These are phyloP conservation scores for Infundibulicybe gibba DNA, from an alignment of 768 basidiomycete species.

Conservation along the genomic window DNA sequence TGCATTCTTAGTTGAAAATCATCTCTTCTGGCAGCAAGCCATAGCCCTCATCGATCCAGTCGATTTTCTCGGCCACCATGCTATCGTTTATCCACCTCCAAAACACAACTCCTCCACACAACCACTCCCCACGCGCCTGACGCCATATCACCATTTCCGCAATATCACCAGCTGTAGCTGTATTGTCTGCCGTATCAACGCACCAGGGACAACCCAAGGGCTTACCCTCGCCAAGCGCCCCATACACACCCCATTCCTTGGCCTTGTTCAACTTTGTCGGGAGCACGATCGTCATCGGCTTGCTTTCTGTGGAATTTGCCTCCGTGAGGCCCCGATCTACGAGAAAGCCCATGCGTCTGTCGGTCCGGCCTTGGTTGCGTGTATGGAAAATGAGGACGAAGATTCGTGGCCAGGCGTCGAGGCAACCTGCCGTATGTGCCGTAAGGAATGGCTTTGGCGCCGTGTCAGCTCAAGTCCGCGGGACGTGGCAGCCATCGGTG, in stretches of 20 bases:
- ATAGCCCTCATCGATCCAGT: conserved; percentile 58
- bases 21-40: conserved; percentile 70
- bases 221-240: conserved; percentile 48
- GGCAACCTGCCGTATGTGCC: conserved; percentile 66
- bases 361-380: conserved; percentile 33
- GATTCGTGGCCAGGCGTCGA: conserved; percentile 63
- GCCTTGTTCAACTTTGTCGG: conserved; percentile 49
- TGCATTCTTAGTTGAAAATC: conserved; percentile 52
- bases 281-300: conserved; percentile 55
- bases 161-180: conserved; percentile 54
- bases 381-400: conserved; percentile 71
- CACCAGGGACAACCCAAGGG: conserved; percentile 45
- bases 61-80: conserved; percentile 48
- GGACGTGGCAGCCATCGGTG: conserved; percentile 59
- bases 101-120: conserved; percentile 30
- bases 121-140: conserved; percentile 31
- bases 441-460: conserved; percentile 63
- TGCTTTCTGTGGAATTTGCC: conserved; percentile 65
- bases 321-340: conserved; percentile 53
- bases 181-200: conserved; percentile 67
- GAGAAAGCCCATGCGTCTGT: conserved; percentile 21
- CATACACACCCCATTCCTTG: conserved; percentile 37
- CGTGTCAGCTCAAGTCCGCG: conserved; percentile 41
- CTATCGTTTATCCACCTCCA: conserved; percentile 36
- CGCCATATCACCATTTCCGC: conserved; percentile 61